Evolutionary conservation across 306 rosid genomes (phyloP).

Genomic region (Astragalus membranaceus): DNA sequence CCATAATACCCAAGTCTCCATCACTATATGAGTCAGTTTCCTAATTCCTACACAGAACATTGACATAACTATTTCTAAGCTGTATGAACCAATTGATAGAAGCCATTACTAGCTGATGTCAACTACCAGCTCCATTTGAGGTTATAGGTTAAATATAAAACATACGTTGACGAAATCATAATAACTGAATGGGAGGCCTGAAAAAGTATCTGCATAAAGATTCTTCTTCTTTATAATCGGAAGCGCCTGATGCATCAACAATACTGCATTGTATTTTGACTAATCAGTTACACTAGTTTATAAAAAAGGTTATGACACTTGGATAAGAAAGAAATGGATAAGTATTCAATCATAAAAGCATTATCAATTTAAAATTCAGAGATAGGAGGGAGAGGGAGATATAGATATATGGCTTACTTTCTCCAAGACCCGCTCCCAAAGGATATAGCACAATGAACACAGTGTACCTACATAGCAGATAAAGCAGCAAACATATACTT

Average conservation of each 20-base stretch:
- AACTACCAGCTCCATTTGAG: background rate
- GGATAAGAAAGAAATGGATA: slow-evolving; percentile 1
- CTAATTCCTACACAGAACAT: background rate
- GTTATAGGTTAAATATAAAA: background rate
- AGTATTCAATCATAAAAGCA: slow-evolving; percentile 9
- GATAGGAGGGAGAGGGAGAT: background rate
- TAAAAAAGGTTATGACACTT: background rate
- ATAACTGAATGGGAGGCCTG: slow-evolving; percentile 57
- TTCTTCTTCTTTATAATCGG: slow-evolving; percentile 59
- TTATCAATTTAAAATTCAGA: background rate
- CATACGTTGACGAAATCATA: slow-evolving; percentile 67
- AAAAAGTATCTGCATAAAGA: slow-evolving; percentile 48
- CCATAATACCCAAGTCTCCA: too few relatives aligned
- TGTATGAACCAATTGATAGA: background rate
- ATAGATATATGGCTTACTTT: slow-evolving; percentile 59
- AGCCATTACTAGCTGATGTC: background rate
- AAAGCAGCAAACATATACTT: slow-evolving; percentile 6
- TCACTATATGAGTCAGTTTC: background rate
- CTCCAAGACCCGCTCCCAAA: slow-evolving; percentile 67
- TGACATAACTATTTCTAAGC: too few relatives aligned
- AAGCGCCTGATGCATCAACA: slow-evolving; percentile 78
- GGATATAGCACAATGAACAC: slow-evolving; percentile 83
- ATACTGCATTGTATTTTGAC: slow-evolving; percentile 45
- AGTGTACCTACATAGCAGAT: slow-evolving; percentile 61
- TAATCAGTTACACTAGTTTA: slow-evolving; percentile 23